Base-by-base conservation (phyloP, 1,284 basidiomycete species). In the Cutaneotrichosporon cyanovorans region DNA sequence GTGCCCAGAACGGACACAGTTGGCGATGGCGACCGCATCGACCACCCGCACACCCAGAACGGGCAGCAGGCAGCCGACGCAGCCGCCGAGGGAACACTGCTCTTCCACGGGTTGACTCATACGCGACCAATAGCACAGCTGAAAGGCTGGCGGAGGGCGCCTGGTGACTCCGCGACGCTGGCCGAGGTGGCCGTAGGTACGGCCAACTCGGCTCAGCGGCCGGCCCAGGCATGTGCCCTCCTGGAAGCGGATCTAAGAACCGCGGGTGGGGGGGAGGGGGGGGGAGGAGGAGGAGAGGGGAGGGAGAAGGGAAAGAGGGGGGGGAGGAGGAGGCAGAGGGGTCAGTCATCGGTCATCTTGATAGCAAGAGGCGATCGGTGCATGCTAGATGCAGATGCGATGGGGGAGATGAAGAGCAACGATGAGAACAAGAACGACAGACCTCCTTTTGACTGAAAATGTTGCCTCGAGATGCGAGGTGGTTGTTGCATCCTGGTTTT, bases 91-190 rank as follows among this genome's bases (percentile, higher is more conserved):
- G 25, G 25, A 45, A 42, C 45, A 32, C 51, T 39, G 53, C 53
- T 69, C 52, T 70, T 66, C 68, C 68, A 65, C 68, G 68, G 68
- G 68, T 65, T 70, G 68, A 70, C 68, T 70, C 68, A 68, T 66
- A 59, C 66, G 56, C 58, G 61, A 68, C 68, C 65, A 70, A 68
- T 68, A 61, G 61, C 65, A 48, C 62, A 65, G 60, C 66, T 57
- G 60, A 49, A 60, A 58, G 57, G 66, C 62, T 67, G 65, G 66
- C 63, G 66, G 62, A 68, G 61, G 58, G 61, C 60, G 49, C 44
- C 39, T n/a, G 25, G 46, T 18, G 31, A n/a, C 14, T 6, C 50
- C 50, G 50, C 48, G 42, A 28, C 42, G 30, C 22, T 8, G 5
- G 22, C 20, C n/a, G n/a, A 18, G 15, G 15, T 20, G 8, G 15